A percentile compares a stretch with the other conserved stretches of the same genome.
These are phyloP conservation scores for Monosporascus sp. DNA, from an alignment of 2,329 filamentous ascomycete genomes.

Conservation along the genomic window DNA sequence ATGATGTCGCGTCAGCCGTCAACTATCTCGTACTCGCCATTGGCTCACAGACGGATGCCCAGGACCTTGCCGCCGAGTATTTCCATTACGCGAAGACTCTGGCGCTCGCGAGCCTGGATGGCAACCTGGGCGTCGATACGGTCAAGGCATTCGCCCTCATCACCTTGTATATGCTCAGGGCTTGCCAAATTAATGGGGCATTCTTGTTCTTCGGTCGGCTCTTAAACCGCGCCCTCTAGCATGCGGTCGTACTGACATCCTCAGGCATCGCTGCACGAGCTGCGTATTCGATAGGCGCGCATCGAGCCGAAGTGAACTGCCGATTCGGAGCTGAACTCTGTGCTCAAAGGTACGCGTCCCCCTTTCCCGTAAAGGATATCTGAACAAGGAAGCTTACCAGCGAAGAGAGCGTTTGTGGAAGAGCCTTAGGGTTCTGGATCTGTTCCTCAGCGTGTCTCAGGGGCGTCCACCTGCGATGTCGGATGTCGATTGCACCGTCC, in stretches of 20 bases:
- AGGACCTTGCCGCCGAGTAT: constrained; percentile 36
- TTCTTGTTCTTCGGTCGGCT: constrained; percentile 44
- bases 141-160: constrained; percentile 47
- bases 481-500: constrained; percentile 49
- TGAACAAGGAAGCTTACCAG: background rate
- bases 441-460: constrained; percentile 50
- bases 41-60: constrained; percentile 37
- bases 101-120: constrained; percentile 39
- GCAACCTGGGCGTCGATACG: constrained; percentile 42
- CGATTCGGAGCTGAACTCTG: constrained; percentile 42
- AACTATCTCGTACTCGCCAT: constrained; percentile 48
- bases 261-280: constrained; percentile 45
- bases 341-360: constrained; percentile 27
- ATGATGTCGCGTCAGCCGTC: constrained; percentile 36
- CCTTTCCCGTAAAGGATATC: background rate
- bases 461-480: constrained; percentile 49
- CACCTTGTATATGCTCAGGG: constrained; percentile 49
- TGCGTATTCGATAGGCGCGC: constrained; percentile 48
- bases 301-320: constrained; percentile 49
- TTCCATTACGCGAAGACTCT: constrained; percentile 45
- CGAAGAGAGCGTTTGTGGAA: constrained; percentile 45
- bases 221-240: background rate
- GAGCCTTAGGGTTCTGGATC: constrained; percentile 45
- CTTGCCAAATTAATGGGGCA: constrained; percentile 50
- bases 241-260: background rate